Conservation (phyloP, 2,329 filamentous ascomycete species). For the Aspergillus unguis region DNA sequence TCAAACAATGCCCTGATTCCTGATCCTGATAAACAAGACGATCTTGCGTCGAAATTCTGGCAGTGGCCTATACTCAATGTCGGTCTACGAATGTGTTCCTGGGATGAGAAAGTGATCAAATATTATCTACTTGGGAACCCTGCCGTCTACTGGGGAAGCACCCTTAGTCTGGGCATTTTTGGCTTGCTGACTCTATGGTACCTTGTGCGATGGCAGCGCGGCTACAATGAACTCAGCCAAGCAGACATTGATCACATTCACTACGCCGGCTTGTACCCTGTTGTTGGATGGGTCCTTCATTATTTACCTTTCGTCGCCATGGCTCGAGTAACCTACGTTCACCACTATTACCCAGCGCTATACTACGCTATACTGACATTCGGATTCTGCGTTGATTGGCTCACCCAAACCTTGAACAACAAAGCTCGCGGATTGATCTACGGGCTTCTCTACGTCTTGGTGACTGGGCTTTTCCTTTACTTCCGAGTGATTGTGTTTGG, state of each 20-base stretch:
- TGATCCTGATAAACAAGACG: conserved; percentile 98
- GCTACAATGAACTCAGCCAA: conserved; percentile 76
- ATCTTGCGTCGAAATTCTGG: conserved; percentile 95
- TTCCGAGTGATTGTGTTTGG: conserved; percentile 96
- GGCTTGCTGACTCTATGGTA: conserved; percentile 76
- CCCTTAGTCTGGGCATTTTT: conserved; percentile 71
- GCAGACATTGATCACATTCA: conserved; percentile 89
- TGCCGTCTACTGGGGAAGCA: conserved; percentile 91
- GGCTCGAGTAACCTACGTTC: conserved; percentile 98
- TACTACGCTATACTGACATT: conserved; percentile 93
- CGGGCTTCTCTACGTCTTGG: conserved; percentile 65
- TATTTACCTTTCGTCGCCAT: conserved; percentile 95
- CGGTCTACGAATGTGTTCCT: conserved; percentile 96
- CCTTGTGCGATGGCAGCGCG: conserved; percentile 90
- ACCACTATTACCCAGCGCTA: conserved; percentile 97
- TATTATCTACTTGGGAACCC: conserved; percentile 99
- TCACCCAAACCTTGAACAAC: conserved; percentile 64
- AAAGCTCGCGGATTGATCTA: conserved; percentile 67
- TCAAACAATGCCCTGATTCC: conserved; percentile 98
- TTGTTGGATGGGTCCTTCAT: conserved; percentile 92
- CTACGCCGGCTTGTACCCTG: conserved; percentile 86
- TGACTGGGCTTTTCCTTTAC: conserved; percentile 79
- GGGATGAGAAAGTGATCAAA: conserved; percentile 93
- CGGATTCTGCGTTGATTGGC: conserved; percentile 86
- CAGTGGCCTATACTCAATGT: conserved; percentile 97